phyloP scores from a whole-genome alignment of 2,329 filamentous ascomycete species.

The Fusarium burgessii region DNA sequence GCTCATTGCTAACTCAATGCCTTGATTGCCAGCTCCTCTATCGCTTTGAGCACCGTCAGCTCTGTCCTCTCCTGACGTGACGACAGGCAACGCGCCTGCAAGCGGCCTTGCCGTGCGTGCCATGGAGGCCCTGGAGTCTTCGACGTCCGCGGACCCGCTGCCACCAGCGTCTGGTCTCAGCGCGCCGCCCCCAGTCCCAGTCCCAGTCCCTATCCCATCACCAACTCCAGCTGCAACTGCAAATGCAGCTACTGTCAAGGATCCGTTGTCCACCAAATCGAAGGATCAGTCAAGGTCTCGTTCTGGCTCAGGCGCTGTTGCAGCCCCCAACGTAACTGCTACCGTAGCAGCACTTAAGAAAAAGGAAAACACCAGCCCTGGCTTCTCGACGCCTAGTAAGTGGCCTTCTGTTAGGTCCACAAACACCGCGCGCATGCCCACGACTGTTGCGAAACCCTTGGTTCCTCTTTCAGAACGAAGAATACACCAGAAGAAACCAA shows the following conservation, averaged over 20 bases:
- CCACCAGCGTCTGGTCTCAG: constrained; percentile 48
- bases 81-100: constrained; percentile 35
- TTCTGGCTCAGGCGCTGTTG: constrained; percentile 36
- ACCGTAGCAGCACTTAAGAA: constrained; percentile 20
- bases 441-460: constrained; percentile 52
- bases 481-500: constrained; percentile 55
- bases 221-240: constrained; percentile 30
- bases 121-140: constrained; percentile 48
- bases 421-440: constrained; percentile 36
- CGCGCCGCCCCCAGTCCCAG: constrained; percentile 41
- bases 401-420: constrained; percentile 42
- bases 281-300: constrained; percentile 26
- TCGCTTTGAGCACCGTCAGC: constrained; percentile 46
- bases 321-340: constrained; percentile 13
- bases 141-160: constrained; percentile 41
- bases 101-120: constrained; percentile 43
- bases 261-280: constrained; percentile 40
- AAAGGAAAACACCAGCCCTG: constrained; percentile 34
- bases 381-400: constrained; percentile 32
- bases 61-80: constrained; percentile 40
- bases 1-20: constrained; percentile 45
- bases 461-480: constrained; percentile 61
- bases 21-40: constrained; percentile 38
- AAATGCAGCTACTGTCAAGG: constrained; percentile 39
- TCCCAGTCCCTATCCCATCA: constrained; percentile 37